Percentiles rank a stretch among this genome's conserved stretches.
These are phyloP conservation scores for Xylaria multiplex DNA, from an alignment of 2,329 filamentous ascomycete species.

Conservation along the genomic window DNA sequence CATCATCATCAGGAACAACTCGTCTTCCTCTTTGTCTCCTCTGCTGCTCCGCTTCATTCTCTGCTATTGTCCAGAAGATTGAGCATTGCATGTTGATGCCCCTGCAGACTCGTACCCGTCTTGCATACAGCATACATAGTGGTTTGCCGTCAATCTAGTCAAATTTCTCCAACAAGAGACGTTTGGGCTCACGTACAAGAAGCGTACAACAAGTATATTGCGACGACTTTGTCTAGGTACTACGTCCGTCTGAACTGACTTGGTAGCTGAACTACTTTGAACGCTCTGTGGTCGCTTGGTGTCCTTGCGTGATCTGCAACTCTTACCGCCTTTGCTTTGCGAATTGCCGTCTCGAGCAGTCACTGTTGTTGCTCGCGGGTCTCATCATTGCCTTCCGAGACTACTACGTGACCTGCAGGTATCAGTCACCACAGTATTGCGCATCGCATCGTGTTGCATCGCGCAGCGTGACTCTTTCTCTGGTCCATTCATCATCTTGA, in stretches of 20 bases:
- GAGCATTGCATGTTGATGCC: constrained; percentile 34
- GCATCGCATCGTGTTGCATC: constrained; percentile 25
- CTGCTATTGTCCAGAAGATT: constrained; percentile 21
- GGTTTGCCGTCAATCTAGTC: constrained; percentile 29
- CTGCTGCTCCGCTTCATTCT: constrained; percentile 14
- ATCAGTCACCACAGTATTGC: constrained; percentile 28
- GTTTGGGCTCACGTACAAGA: constrained; percentile 24
- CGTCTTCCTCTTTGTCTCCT: constrained; percentile 21
- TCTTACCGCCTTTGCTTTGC: constrained; percentile 27
- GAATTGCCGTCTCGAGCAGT: constrained; percentile 15
- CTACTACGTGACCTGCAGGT: constrained; percentile 16
- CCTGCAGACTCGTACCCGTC: constrained; percentile 29
- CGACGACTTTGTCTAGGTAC: constrained; percentile 13
- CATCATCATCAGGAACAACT: constrained; percentile 9
- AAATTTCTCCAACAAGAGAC: constrained; percentile 19
- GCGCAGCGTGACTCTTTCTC: neutral
- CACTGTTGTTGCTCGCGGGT: constrained; percentile 18
- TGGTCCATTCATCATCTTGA: constrained; percentile 8
- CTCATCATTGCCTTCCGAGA: constrained; percentile 14
- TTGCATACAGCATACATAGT: constrained; percentile 31
- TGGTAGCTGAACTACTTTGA: constrained; percentile 36
- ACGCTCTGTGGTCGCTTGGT: constrained; percentile 35
- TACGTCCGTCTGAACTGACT: constrained; percentile 30
- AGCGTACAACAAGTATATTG: constrained; percentile 23
- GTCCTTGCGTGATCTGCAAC: constrained; percentile 34